phyloP scores from a whole-genome alignment of 768 basidiomycete species.

The Dentipellis fragilis region DNA sequence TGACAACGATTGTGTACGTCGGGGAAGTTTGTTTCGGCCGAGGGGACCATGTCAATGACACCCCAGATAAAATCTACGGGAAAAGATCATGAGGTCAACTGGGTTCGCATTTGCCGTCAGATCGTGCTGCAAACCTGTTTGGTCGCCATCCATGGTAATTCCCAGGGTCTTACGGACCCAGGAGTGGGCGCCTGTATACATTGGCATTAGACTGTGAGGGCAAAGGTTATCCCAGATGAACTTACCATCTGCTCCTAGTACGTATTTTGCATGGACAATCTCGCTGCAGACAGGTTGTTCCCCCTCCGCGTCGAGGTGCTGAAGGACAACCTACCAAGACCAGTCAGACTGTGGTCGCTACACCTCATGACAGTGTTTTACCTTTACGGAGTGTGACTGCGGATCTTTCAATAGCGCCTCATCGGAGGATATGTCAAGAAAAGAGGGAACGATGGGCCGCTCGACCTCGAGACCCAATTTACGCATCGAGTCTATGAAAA shows the following conservation, averaged over 20 bases:
- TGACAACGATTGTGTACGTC: conserved; percentile 38
- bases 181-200: conserved; percentile 43
- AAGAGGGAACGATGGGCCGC: conserved; percentile 38
- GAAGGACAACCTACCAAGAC: conserved; percentile 31
- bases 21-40: conserved; percentile 37
- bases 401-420: conserved; percentile 32
- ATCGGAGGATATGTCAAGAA: conserved; percentile 36
- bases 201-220: too few species aligned
- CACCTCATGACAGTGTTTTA: neutral
- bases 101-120: neutral
- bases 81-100: neutral
- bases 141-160: conserved; percentile 71
- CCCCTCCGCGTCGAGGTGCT: conserved; percentile 25
- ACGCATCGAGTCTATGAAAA: conserved; percentile 48
- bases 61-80: conserved; percentile 70
- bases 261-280: conserved; percentile 59
- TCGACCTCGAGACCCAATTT: conserved; percentile 36
- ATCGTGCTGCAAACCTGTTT: conserved; percentile 26
- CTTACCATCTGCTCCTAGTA: conserved; percentile 62
- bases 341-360: neutral
- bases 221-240: neutral
- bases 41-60: conserved; percentile 51
- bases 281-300: conserved; percentile 33
- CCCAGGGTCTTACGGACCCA: conserved; percentile 65
- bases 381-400: conserved; percentile 24